Evolutionary conservation across 371 early-diverging fungal species (phyloP).

Genomic region (Rhizopus stolonifer): DNA sequence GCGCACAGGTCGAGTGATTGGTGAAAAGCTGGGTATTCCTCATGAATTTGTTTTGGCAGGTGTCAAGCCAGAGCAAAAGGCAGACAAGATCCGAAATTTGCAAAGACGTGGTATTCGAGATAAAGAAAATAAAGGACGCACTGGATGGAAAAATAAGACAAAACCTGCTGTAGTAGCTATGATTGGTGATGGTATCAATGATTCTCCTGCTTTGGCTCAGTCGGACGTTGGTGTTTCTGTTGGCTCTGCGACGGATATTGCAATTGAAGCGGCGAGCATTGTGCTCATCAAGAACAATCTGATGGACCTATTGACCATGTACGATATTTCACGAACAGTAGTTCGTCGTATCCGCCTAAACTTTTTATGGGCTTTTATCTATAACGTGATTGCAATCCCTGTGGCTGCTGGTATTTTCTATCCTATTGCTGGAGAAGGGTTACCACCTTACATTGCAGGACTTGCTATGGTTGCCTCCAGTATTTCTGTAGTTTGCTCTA

Average conservation of each 20-base stretch:
- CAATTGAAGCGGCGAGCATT: conserved; percentile 76
- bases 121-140: not conserved
- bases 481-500: conserved; percentile 74
- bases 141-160: conserved; percentile 50
- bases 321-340: conserved; percentile 62
- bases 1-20: conserved; percentile 60
- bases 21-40: conserved; percentile 58
- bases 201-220: conserved; percentile 86
- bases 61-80: conserved; percentile 69
- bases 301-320: conserved; percentile 66
- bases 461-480: conserved; percentile 82
- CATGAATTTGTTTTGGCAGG: conserved; percentile 52
- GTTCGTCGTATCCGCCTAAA: conserved; percentile 75
- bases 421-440: conserved; percentile 43
- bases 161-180: conserved; percentile 75
- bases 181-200: conserved; percentile 98
- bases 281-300: conserved; percentile 72
- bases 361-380: conserved; percentile 80
- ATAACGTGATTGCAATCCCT: conserved; percentile 77
- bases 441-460: conserved; percentile 78
- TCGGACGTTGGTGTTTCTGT: conserved; percentile 80
- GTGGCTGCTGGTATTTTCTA: conserved; percentile 80
- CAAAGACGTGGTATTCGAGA: conserved; percentile 40
- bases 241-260: conserved; percentile 80
- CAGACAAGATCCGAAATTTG: conserved; percentile 60